A percentile compares a stretch with the other conserved stretches of the same genome.
These are phyloP conservation scores for Penicillium sp. DNA, from an alignment of 2,329 filamentous ascomycete species.

Conservation along the genomic window DNA sequence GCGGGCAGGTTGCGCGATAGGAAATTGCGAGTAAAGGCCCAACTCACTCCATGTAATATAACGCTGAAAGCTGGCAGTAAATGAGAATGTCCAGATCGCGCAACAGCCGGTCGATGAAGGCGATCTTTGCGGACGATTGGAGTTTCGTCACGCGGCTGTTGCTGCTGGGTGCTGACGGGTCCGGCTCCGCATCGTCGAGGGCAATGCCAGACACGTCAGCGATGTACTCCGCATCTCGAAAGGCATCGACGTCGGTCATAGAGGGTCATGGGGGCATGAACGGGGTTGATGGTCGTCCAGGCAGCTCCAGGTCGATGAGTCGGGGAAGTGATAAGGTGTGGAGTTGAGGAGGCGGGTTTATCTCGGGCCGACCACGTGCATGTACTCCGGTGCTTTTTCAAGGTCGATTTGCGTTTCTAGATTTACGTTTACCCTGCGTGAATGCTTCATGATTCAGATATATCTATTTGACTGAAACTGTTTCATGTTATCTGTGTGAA, in stretches of 20 bases:
- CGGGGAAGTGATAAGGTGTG: slow-evolving; percentile 13
- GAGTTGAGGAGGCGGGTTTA: slow-evolving; percentile 16
- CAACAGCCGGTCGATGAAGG: slow-evolving; percentile 56
- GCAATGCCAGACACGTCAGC: slow-evolving; percentile 45
- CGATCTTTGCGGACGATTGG: slow-evolving; percentile 42
- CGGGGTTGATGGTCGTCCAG: slow-evolving; percentile 17
- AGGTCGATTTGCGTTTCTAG: neutral
- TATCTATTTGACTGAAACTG: neutral
- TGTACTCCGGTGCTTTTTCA: neutral
- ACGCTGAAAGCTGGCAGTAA: slow-evolving; percentile 59
- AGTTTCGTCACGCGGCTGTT: slow-evolving; percentile 33
- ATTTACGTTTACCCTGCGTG: neutral
- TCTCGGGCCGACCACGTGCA: slow-evolving; percentile 23
- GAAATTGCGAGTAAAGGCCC: neutral
- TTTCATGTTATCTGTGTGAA: neutral
- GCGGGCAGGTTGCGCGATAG: neutral
- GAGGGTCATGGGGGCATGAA: slow-evolving; percentile 45
- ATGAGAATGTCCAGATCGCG: slow-evolving; percentile 59
- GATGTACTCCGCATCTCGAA: slow-evolving; percentile 48
- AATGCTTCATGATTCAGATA: neutral
- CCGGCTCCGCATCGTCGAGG: slow-evolving; percentile 27
- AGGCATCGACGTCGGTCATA: slow-evolving; percentile 48
- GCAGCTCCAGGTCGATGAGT: neutral
- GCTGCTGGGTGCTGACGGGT: slow-evolving; percentile 11
- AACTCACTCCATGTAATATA: slow-evolving; percentile 64